Base-by-base conservation (phyloP, 2,329 filamentous ascomycete genomes). In the Epichloe sp. region DNA sequence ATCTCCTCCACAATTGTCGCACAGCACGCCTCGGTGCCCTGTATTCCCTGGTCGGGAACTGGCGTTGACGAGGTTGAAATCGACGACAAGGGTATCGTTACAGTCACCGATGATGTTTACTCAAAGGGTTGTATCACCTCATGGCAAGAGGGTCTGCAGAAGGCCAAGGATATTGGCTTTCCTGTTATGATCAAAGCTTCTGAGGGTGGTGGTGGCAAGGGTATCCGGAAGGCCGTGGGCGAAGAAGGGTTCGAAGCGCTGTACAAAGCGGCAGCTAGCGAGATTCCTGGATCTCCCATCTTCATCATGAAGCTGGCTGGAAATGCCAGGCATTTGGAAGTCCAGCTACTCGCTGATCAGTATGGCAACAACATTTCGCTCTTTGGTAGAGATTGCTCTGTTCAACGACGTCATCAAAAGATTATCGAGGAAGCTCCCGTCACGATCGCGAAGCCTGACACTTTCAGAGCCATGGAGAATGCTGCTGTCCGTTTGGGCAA, bases 101-200 rank as follows among this genome's bases (percentile, higher is more conserved):
- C 93, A 1, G 93, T 98, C 53, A 77, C 80, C 41, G 89, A 95
- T 50, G 74, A 88, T 5, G 65, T 94, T 53, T 98, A 98, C 69
- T 78, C 83, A 61, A 86, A 90, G 71, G 93, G 93, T 56, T 98
- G 93, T 69, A 93, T 95, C 46, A 80, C 80, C 65, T 89, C 86
- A 21, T 89, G 88, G 70, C 75, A 95, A 69, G 89, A 98, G 71
- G 93, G 91, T 71, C 79, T 98, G 48, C 73, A 80, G 63, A 89
- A 86, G 64, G 93, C 93, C 53, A 82, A 80, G 67, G 79, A 88
- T 64, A 98, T 98, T 67, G 93, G 93, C 59, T 98, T 98, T 75
- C 93, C 93, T 15, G 86, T 98, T 75, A 98, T 98, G 93, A 88
- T 98, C 69, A 98, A 98, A 77, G 93, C 93, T n/a, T 97, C 93